Evolutionary conservation across 208 protist species (phyloP).

Genomic region (Porcisia hertigi): DNA sequence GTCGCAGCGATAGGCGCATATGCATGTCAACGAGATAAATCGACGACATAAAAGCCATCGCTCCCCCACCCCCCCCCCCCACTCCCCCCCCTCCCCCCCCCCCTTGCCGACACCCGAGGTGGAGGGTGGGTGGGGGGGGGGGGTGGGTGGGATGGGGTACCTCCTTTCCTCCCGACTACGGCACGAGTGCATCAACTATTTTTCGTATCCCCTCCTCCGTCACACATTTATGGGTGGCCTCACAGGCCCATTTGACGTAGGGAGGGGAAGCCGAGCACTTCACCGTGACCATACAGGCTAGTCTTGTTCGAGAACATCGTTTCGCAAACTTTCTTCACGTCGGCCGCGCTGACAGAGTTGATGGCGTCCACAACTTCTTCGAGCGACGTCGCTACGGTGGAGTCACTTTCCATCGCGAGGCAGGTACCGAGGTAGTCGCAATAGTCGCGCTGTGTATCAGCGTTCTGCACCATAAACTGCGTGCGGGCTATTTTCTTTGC

Average conservation of each 20-base stretch:
- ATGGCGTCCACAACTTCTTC: conserved; percentile 74
- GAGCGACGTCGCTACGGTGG: conserved; percentile 39
- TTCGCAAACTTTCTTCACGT: conserved; percentile 72
- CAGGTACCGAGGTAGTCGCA: conserved; percentile 88
- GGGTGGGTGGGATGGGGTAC: neutral
- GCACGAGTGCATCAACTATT: neutral
- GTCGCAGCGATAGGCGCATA: too few species aligned
- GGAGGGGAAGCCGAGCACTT: conserved; percentile 84
- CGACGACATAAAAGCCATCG: neutral
- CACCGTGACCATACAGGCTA: conserved; percentile 78
- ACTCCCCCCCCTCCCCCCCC: neutral
- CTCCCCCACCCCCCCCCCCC: neutral
- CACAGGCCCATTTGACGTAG: conserved; percentile 74
- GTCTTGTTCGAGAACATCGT: conserved; percentile 67
- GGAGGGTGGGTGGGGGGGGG: too few species aligned
- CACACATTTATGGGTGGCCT: neutral
- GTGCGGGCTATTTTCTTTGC: conserved; percentile 73
- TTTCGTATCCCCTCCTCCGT: neutral
- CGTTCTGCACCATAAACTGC: conserved; percentile 54
- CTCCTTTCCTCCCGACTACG: neutral
- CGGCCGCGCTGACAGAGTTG: conserved; percentile 47
- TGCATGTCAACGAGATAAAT: too few species aligned
- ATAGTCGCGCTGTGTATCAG: conserved; percentile 78
- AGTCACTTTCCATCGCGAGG: conserved; percentile 41
- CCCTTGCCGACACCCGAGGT: too few species aligned